A percentile compares a stretch with the other conserved stretches of the same genome.
Evolutionary conservation across 2,329 filamentous ascomycete species (phyloP).

Genomic region (Alternaria infectoria): DNA sequence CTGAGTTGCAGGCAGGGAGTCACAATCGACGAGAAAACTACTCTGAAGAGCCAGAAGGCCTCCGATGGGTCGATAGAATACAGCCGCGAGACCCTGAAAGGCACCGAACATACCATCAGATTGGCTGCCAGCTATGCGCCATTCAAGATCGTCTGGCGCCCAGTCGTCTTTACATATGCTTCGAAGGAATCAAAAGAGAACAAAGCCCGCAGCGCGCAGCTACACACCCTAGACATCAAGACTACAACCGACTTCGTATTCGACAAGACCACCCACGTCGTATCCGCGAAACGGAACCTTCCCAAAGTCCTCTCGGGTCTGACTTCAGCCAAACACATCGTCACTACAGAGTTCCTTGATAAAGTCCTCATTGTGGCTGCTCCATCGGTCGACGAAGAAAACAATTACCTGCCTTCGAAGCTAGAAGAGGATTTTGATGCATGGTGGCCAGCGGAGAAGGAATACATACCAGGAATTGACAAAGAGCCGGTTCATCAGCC

Average conservation of each 20-base stretch:
- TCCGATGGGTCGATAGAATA: conserved; percentile 33
- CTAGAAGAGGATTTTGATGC: conserved; percentile 81
- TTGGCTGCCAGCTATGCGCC: conserved; percentile 73
- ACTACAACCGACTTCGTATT: conserved; percentile 74
- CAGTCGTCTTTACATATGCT: conserved; percentile 81
- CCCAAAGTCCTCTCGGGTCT: conserved; percentile 85
- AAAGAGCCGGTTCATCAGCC: conserved; percentile 76
- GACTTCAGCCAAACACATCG: conserved; percentile 79
- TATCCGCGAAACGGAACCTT: conserved; percentile 88
- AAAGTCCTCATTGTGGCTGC: conserved; percentile 69
- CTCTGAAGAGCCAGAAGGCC: conserved; percentile 66
- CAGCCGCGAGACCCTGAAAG: conserved; percentile 31
- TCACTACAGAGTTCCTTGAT: conserved; percentile 75
- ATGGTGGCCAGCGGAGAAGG: conserved; percentile 76
- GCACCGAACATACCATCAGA: conserved; percentile 66
- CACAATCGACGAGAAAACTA: conserved; percentile 71
- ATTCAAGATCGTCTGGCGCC: conserved; percentile 77
- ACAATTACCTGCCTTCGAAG: conserved; percentile 60
- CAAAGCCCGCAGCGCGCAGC: conserved; percentile 60
- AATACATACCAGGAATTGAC: conserved; percentile 75
- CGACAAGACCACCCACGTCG: conserved; percentile 80
- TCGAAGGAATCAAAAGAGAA: conserved; percentile 68
- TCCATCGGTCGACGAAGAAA: conserved; percentile 36
- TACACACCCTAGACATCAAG: conserved; percentile 91
- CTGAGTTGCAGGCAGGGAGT: conserved; percentile 83